phyloP scores from a whole-genome alignment of 2,329 filamentous ascomycete species.

The Penicillium freii region DNA sequence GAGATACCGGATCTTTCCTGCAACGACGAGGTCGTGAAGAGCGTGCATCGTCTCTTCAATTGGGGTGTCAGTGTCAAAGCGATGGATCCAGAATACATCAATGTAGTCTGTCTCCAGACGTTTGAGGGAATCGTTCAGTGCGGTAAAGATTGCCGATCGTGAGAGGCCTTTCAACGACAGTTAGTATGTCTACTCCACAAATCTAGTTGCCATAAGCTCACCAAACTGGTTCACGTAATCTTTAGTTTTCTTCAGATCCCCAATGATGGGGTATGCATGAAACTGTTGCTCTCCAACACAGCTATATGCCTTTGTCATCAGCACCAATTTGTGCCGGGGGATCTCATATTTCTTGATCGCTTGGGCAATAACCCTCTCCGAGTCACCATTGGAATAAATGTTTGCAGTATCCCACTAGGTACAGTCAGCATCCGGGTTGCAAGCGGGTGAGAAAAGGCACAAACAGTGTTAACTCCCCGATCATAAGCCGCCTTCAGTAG shows the following conservation, averaged over 20 bases:
- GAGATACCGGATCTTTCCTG: conserved; percentile 37
- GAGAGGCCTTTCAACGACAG: conserved; percentile 46
- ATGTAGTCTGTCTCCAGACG: conserved; percentile 50
- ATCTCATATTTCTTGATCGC: conserved; percentile 60
- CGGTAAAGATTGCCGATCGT: conserved; percentile 60
- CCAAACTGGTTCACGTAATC: background rate
- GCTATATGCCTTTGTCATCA: conserved; percentile 56
- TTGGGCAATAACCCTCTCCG: conserved; percentile 54
- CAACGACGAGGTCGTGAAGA: conserved; percentile 43
- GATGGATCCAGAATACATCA: conserved; percentile 54
- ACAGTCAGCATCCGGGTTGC: background rate
- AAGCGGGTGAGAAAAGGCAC: background rate
- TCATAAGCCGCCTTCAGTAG: conserved; percentile 27
- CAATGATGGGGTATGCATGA: background rate
- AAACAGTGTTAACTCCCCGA: conserved; percentile 24
- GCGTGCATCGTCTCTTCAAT: conserved; percentile 52
- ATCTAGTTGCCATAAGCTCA: background rate
- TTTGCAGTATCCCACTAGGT: conserved; percentile 34
- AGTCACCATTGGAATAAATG: conserved; percentile 56
- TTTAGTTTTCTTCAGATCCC: background rate
- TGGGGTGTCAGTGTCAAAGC: conserved; percentile 46
- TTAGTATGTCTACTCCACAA: background rate
- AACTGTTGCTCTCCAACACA: conserved; percentile 1
- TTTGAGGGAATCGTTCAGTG: conserved; percentile 55
- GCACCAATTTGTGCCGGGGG: conserved; percentile 56